phyloP scores from a whole-genome alignment of 805 yeast genomes.

The Candida schatavii region DNA sequence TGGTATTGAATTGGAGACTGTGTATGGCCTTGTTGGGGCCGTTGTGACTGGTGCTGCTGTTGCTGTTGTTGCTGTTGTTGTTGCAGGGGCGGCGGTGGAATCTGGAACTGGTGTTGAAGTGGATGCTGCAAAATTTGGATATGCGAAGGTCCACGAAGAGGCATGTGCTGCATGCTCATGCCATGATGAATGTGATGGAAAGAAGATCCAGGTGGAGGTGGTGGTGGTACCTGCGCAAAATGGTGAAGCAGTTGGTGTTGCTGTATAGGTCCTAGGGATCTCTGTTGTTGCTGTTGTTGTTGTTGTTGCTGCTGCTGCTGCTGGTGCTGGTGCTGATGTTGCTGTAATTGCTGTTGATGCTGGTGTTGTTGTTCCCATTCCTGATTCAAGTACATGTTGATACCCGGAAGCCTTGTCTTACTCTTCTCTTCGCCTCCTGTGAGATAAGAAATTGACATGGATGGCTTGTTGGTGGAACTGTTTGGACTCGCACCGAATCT shows the following conservation, averaged over 20 bases:
- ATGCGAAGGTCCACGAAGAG: slow-evolving; percentile 8
- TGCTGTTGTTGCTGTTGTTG: slow-evolving; percentile 8
- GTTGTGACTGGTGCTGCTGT: slow-evolving; percentile 5
- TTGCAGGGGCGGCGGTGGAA: slow-evolving; percentile 6
- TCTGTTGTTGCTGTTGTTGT: neutral
- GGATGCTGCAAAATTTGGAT: slow-evolving; percentile 7
- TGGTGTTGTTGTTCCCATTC: slow-evolving; percentile 3
- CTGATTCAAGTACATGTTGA: slow-evolving; percentile 1
- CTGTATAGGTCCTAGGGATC: no score
- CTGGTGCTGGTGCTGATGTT: neutral
- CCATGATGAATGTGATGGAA: slow-evolving; percentile 5
- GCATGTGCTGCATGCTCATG: slow-evolving; percentile 1
- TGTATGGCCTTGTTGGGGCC: slow-evolving; percentile 5
- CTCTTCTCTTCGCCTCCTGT: neutral
- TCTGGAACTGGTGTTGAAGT: slow-evolving; percentile 6
- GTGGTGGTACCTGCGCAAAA: slow-evolving; percentile 2
- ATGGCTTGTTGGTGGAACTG: neutral
- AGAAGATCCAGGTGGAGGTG: slow-evolving; percentile 6
- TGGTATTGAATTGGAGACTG: slow-evolving; percentile 10
- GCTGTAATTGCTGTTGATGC: neutral
- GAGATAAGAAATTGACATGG: slow-evolving; percentile 1
- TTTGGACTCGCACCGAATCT: slow-evolving; percentile 1
- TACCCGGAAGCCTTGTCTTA: slow-evolving; percentile 3
- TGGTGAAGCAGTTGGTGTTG: neutral
- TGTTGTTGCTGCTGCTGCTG: neutral